A percentile compares a stretch with the other conserved stretches of the same genome.
These are phyloP conservation scores for Chlamydomonas sp. DNA, from an alignment of 139 green algal genomes.

Conservation along the genomic window DNA sequence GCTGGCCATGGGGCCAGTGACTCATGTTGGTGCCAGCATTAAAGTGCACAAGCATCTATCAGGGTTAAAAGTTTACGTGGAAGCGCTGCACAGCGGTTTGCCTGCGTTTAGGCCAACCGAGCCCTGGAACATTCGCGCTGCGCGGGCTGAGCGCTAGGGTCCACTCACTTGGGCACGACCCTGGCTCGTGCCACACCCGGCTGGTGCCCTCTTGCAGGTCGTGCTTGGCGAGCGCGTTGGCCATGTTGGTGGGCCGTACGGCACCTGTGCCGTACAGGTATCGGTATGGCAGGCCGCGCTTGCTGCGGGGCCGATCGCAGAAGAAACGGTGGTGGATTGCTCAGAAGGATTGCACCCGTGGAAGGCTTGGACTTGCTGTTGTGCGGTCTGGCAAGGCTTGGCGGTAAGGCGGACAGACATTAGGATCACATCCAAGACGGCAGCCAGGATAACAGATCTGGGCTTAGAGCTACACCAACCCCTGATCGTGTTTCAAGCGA, in stretches of 20 bases:
- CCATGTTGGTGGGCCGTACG: conserved; percentile 70
- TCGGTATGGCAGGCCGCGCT: conserved; percentile 35
- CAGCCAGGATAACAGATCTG: too few relatives aligned
- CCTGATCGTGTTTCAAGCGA: too few relatives aligned
- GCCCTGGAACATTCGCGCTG: not conserved
- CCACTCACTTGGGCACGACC: conserved; percentile 49
- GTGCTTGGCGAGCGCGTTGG: conserved; percentile 78
- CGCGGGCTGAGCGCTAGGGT: not conserved
- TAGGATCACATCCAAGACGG: too few relatives aligned
- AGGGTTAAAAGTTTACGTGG: not conserved
- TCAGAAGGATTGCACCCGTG: not conserved
- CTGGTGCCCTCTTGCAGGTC: conserved; percentile 56
- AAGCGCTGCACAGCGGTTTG: too few relatives aligned
- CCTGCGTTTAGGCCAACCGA: not conserved
- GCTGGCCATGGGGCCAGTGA: not conserved
- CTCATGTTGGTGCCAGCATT: not conserved
- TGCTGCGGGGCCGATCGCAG: not conserved
- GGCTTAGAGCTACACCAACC: too few relatives aligned
- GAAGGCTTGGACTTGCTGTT: not conserved
- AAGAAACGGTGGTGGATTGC: too few relatives aligned
- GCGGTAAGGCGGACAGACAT: not conserved
- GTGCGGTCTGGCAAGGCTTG: not conserved
- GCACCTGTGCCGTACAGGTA: conserved; percentile 71
- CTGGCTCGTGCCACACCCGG: conserved; percentile 70
- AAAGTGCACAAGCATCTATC: not conserved